Evolutionary conservation across 805 yeast genomes (phyloP).

Genomic region (Yarrowia keelungensis): DNA sequence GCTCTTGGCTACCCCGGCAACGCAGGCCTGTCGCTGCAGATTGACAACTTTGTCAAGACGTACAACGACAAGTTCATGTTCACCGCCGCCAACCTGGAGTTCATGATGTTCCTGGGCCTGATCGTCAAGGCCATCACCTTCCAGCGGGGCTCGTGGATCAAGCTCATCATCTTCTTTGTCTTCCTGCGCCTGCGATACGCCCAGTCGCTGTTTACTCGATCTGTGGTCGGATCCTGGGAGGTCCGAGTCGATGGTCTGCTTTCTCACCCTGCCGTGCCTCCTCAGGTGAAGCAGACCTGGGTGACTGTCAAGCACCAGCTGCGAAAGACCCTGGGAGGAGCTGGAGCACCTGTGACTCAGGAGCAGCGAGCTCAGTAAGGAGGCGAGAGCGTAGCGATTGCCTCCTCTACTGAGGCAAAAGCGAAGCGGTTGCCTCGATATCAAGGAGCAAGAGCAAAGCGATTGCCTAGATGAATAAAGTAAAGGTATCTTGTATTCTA

Average conservation of each 20-base stretch:
- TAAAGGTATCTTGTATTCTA: too few species aligned
- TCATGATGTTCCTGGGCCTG: constrained; percentile 50
- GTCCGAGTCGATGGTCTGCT: constrained; percentile 67
- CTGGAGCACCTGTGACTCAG: constrained; percentile 37
- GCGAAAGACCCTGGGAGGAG: constrained; percentile 41
- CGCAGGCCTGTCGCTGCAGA: constrained; percentile 46
- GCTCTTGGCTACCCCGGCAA: constrained; percentile 53
- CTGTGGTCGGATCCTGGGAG: constrained; percentile 71
- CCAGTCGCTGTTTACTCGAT: constrained; percentile 73
- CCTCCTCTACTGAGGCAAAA: too few species aligned
- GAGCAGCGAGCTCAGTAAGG: constrained; percentile 37
- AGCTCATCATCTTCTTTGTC: constrained; percentile 56
- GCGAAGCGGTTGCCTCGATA: too few species aligned
- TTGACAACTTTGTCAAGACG: constrained; percentile 57
- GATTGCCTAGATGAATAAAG: too few species aligned
- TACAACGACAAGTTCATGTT: constrained; percentile 67
- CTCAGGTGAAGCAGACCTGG: constrained; percentile 59
- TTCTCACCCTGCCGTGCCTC: constrained; percentile 62
- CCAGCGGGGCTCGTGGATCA: constrained; percentile 66
- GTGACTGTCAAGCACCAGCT: constrained; percentile 53
- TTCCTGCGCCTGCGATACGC: constrained; percentile 83
- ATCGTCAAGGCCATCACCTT: constrained; percentile 59
- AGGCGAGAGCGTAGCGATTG: background rate
- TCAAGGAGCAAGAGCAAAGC: too few species aligned
- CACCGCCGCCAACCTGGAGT: constrained; percentile 66